Conservation (phyloP, 1,284 basidiomycete species). For the Tetrapyrgos nigripes region DNA sequence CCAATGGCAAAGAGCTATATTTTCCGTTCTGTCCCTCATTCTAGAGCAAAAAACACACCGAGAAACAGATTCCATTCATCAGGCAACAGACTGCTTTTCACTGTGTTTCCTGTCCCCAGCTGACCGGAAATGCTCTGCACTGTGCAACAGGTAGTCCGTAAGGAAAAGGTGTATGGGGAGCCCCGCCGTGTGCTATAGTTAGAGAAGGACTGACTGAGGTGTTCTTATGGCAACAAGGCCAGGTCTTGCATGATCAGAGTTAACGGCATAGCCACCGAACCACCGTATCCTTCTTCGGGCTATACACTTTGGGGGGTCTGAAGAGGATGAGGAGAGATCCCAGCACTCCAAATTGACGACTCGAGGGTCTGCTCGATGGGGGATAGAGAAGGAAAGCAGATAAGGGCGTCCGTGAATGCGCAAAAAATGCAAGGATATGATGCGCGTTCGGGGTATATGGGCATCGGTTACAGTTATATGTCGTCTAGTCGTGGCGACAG, state of each 20-base stretch:
- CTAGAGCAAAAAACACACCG: too few species aligned
- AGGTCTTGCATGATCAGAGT: constrained; percentile 35
- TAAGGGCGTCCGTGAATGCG: constrained; percentile 44
- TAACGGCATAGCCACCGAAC: constrained; percentile 45
- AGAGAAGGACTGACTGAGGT: constrained; percentile 39
- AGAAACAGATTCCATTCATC: too few species aligned
- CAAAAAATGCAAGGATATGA: constrained; percentile 54
- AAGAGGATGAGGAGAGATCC: constrained; percentile 42
- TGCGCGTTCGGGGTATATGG: constrained; percentile 29
- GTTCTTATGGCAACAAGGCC: constrained; percentile 47
- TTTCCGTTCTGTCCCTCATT: too few species aligned
- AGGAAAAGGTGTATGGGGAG: too few species aligned
- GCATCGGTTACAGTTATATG: constrained; percentile 27
- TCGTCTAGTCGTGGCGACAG: constrained; percentile 35
- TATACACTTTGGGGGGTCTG: constrained; percentile 39
- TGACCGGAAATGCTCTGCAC: too few species aligned
- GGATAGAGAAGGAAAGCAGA: constrained; percentile 50
- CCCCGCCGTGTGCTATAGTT: neutral
- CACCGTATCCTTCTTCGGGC: constrained; percentile 40
- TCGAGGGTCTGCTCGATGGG: constrained; percentile 20
- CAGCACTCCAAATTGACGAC: constrained; percentile 57
- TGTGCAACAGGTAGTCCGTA: too few species aligned
- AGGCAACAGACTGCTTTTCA: too few species aligned
- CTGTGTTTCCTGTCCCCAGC: too few species aligned
- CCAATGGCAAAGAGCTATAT: too few species aligned